Conservation (phyloP, 345 rosid species). For the Tarenaya hassleriana region DNA sequence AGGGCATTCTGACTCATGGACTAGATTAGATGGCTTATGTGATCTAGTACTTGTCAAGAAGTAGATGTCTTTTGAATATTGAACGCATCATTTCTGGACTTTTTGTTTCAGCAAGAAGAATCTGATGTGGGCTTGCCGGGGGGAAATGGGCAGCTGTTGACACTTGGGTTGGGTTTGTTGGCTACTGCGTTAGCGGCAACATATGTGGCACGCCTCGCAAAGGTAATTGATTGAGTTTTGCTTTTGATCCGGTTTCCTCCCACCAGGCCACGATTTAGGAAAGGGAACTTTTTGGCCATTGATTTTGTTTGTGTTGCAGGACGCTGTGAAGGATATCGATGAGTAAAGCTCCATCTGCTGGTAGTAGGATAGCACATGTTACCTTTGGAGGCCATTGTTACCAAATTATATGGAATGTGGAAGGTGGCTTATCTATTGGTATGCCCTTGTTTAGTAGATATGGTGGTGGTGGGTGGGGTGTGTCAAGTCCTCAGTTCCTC, state of each 20-base stretch:
- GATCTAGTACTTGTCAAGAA: neutral
- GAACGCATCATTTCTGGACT: neutral
- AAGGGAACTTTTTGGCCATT: neutral
- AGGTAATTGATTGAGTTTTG: slow-evolving; percentile 38
- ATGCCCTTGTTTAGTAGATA: too few relatives aligned
- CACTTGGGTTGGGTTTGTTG: slow-evolving; percentile 79
- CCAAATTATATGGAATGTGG: too few relatives aligned
- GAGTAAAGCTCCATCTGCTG: slow-evolving; percentile 30
- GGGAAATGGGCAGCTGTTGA: slow-evolving; percentile 71
- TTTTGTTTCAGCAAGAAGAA: slow-evolving; percentile 74
- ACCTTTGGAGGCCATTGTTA: neutral
- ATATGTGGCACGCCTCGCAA: slow-evolving; percentile 82
- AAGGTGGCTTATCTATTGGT: too few relatives aligned
- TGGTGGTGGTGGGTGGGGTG: too few relatives aligned
- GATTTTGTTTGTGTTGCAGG: slow-evolving; percentile 33
- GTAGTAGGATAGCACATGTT: neutral
- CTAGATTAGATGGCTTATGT: neutral
- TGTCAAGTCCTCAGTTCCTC: too few relatives aligned
- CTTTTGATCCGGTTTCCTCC: neutral
- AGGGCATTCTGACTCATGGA: too few relatives aligned
- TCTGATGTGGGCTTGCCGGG: slow-evolving; percentile 56
- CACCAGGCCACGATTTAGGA: neutral
- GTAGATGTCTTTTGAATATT: slow-evolving; percentile 1
- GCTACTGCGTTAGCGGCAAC: slow-evolving; percentile 82
- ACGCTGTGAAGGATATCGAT: slow-evolving; percentile 57